These are phyloP conservation scores for Solanum clarkiae DNA, from an alignment of 257 asterid species.

Conservation along the genomic window DNA sequence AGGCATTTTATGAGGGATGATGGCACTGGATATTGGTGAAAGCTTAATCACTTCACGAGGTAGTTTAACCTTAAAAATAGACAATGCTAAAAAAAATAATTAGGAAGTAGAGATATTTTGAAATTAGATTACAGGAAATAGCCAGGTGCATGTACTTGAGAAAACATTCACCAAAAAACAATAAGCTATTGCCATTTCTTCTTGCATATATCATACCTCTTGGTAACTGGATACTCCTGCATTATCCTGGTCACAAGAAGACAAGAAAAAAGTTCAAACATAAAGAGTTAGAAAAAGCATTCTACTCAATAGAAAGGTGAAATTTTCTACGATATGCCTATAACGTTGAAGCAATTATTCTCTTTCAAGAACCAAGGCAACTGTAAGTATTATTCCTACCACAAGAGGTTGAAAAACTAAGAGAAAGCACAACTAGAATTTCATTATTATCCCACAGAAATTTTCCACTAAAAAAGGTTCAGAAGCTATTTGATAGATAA, in stretches of 20 bases:
- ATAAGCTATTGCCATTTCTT: background rate
- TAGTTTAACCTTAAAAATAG: constrained; percentile 43
- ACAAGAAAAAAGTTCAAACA: background rate
- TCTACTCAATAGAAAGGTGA: background rate
- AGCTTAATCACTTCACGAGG: constrained; percentile 81
- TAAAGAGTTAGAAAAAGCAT: background rate
- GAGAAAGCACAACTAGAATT: background rate
- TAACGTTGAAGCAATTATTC: background rate
- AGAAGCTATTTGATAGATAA: background rate
- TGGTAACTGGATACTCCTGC: constrained; percentile 30
- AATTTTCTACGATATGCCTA: background rate
- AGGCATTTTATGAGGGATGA: constrained; percentile 54
- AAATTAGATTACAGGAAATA: background rate
- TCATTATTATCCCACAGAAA: background rate
- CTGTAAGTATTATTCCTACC: background rate
- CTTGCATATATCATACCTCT: constrained; percentile 39
- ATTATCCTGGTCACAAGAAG: constrained; percentile 30
- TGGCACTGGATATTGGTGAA: constrained; percentile 67
- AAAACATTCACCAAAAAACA: background rate
- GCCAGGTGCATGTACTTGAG: background rate
- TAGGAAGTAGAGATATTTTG: background rate
- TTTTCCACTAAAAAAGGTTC: background rate
- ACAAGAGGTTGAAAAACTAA: background rate
- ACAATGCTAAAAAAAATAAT: background rate
- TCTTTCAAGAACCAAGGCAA: background rate